phyloP scores from a whole-genome alignment of 78 protist genomes.

The Dictyostelium citrinum region DNA sequence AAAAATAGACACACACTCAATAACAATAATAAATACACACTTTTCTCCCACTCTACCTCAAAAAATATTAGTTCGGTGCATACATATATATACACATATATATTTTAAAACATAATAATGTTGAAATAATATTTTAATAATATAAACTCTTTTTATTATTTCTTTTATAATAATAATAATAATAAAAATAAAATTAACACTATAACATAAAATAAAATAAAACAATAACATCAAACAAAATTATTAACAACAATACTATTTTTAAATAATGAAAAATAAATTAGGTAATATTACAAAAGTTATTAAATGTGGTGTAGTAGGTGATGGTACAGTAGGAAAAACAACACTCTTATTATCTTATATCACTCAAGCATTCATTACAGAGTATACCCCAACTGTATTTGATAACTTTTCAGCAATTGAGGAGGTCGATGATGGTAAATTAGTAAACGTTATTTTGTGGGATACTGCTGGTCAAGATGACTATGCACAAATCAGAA shows the following conservation, averaged over 20 bases:
- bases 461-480: constrained; percentile 85
- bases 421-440: constrained; percentile 81
- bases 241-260: not conserved
- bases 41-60: not conserved
- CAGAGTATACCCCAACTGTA: constrained; percentile 79
- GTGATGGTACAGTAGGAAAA: constrained; percentile 56
- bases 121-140: not conserved
- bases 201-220: not conserved
- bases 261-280: not conserved
- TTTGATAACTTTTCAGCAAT: constrained; percentile 84
- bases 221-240: not conserved
- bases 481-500: constrained; percentile 79
- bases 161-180: not conserved
- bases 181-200: not conserved
- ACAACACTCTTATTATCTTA: constrained; percentile 78
- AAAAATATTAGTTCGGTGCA: not conserved
- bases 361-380: constrained; percentile 81
- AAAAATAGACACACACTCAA: not conserved
- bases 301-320: constrained; percentile 63
- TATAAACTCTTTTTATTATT: not conserved
- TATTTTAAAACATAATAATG: not conserved
- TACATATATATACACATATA: not conserved
- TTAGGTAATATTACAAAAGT: constrained; percentile 53
- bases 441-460: constrained; percentile 79
- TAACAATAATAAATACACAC: not conserved